Percentiles rank a stretch among this genome's conserved stretches.
Evolutionary conservation across 331 rosid genomes (phyloP).

Genomic region (Acacia concinna): DNA sequence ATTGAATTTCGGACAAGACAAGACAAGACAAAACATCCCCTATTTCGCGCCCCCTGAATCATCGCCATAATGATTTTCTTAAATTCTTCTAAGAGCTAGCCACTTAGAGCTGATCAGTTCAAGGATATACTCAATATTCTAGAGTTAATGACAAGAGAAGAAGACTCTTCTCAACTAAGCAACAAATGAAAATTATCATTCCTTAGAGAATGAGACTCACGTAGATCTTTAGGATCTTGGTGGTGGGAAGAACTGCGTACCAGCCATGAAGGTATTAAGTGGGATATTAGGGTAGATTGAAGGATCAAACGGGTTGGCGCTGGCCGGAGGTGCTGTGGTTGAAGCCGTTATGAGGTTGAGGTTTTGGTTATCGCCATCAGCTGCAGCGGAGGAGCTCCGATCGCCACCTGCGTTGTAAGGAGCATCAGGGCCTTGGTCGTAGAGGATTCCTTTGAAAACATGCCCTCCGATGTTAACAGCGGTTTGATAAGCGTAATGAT

Average conservation of each 20-base stretch:
- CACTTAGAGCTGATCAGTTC: slow-evolving; percentile 32
- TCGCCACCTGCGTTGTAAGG: slow-evolving; percentile 56
- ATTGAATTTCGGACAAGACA: slow-evolving; percentile 49
- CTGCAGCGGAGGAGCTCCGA: slow-evolving; percentile 51
- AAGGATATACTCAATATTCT: background rate
- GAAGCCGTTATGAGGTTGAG: slow-evolving; percentile 45
- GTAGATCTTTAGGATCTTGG: slow-evolving; percentile 59
- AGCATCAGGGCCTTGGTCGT: slow-evolving; percentile 74
- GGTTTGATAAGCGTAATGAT: slow-evolving; percentile 88
- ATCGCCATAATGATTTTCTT: slow-evolving; percentile 40
- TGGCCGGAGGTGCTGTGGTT: slow-evolving; percentile 23
- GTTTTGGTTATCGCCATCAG: slow-evolving; percentile 45
- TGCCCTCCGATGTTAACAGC: slow-evolving; percentile 94
- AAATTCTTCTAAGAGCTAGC: slow-evolving; percentile 29
- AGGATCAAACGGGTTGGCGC: slow-evolving; percentile 58
- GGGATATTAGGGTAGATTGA: slow-evolving; percentile 68
- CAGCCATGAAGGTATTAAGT: slow-evolving; percentile 79
- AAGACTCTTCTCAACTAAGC: background rate
- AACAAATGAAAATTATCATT: background rate
- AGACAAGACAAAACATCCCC: slow-evolving; percentile 25
- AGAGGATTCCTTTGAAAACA: slow-evolving; percentile 90
- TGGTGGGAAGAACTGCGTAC: slow-evolving; percentile 98
- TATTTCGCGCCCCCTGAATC: slow-evolving; percentile 44
- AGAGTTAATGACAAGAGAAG: slow-evolving; percentile 4
- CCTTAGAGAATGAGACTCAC: background rate